Evolutionary conservation across 2,329 filamentous ascomycete genomes (phyloP).

Genomic region (Verticillium tricorpus): DNA sequence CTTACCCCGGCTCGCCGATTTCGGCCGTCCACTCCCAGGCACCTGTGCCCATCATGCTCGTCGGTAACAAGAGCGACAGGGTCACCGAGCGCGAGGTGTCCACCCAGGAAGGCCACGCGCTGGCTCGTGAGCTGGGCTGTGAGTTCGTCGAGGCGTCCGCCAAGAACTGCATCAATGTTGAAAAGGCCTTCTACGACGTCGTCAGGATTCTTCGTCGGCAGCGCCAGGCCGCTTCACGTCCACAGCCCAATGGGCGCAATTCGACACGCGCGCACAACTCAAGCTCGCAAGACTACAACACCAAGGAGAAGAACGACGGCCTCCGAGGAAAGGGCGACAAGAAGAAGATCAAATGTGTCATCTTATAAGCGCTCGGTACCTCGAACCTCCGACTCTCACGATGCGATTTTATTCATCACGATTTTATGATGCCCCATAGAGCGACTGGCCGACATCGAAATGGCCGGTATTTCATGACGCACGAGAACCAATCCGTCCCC

Average conservation of each 20-base stretch:
- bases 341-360: conserved; percentile 15
- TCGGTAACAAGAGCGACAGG: conserved; percentile 80
- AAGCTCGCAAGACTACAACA: neutral
- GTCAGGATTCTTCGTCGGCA: conserved; percentile 86
- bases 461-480: conserved; percentile 12
- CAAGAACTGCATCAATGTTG: conserved; percentile 97
- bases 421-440: conserved; percentile 15
- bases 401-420: conserved; percentile 12
- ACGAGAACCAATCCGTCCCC: neutral
- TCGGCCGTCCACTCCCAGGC: conserved; percentile 54
- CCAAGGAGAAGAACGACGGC: conserved; percentile 8
- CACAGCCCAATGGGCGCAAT: conserved; percentile 16
- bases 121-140: conserved; percentile 88
- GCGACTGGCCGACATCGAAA: conserved; percentile 9
- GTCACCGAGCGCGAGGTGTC: conserved; percentile 95
- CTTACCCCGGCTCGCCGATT: conserved; percentile 71
- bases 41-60: conserved; percentile 87
- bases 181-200: conserved; percentile 98
- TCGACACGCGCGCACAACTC: conserved; percentile 9
- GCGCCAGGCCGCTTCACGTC: conserved; percentile 53
- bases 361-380: conserved; percentile 11
- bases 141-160: conserved; percentile 96
- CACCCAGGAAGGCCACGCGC: conserved; percentile 87
- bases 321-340: conserved; percentile 10
- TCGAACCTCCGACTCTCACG: conserved; percentile 6